Base-by-base conservation (phyloP, 441 rosid genomes). In the Manihot esculenta region DNA sequence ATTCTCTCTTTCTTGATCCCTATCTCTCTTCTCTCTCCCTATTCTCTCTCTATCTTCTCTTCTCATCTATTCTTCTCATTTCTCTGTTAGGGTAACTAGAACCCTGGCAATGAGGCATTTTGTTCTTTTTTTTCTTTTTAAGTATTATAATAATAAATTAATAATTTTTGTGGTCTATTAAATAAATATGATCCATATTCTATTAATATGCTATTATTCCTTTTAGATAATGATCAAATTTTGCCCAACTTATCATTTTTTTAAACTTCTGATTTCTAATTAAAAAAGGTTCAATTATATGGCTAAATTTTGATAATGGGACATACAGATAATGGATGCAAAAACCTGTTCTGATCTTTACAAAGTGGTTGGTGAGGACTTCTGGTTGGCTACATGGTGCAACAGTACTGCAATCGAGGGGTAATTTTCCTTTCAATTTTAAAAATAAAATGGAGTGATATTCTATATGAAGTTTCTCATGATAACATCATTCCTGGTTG, bases 311-410 rank as follows among this genome's bases (percentile, higher is more conserved):
- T 73, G 65, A 76, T 49, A 15, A 38, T 44, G 42, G 30, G 26
- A 49, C 68, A 53, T 80, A 81, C 97, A 94, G 99, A 84, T 90
- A 72, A 77, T 80, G 79, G 71, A 77, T 75, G 96, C 97, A 64
- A 85, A 86, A 76, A 85, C 93, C 38, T 89, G 95, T 55, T 84
- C 82, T 70, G 99, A 87, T 86, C 86, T 95, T 68, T 87, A 93
- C 84, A 83, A 87, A 74, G 74, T 82, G 72, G 87, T 95, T 64
- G 99, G 97, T 65, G 97, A 93, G 82, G 99, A 95, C 79, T 95
- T 89, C 84, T 95, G 98, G 98, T 80, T 95, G 86, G 89, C 97
- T 79, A 93, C 99, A 50, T 86, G 89, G 95, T 95, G 97, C 88
- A 80, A 87, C 84, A 95, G 99, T 77, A 85, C 83, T 23, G 92